These are phyloP conservation scores for Juncus effusus DNA, from an alignment of 176 grass and related monocot species.

Conservation along the genomic window DNA sequence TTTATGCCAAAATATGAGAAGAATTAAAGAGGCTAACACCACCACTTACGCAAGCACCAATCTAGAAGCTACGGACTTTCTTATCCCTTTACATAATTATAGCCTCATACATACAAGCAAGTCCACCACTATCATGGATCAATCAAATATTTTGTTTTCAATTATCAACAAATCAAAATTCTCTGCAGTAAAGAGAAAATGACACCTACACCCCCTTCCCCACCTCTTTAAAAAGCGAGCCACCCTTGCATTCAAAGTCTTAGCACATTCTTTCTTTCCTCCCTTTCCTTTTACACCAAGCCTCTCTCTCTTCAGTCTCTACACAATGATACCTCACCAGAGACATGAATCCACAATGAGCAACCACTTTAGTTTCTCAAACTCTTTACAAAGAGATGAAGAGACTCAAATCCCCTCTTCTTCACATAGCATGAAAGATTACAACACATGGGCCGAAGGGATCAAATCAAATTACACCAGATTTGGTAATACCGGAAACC, in stretches of 20 bases:
- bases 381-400: background rate
- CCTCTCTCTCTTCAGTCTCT: background rate
- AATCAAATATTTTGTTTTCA: background rate
- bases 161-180: no score
- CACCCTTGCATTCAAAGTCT: constrained; percentile 6
- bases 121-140: constrained; percentile 2
- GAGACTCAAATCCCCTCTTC: background rate
- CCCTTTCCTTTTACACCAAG: background rate
- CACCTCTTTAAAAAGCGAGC: background rate
- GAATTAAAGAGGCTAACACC: constrained; percentile 4
- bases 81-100: background rate
- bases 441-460: constrained; percentile 24
- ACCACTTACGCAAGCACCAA: constrained; percentile 8
- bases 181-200: constrained; percentile 2
- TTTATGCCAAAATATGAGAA: background rate
- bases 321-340: constrained; percentile 4
- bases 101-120: constrained; percentile 10
- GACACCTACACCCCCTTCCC: background rate
- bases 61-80: constrained; percentile 26
- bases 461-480: constrained; percentile 1
- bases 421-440: constrained; percentile 16
- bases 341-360: background rate
- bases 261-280: constrained; percentile 3
- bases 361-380: background rate
- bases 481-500: constrained; percentile 1